These are phyloP conservation scores for Hypericum androsaemum DNA, from an alignment of 345 rosid species.

Conservation along the genomic window DNA sequence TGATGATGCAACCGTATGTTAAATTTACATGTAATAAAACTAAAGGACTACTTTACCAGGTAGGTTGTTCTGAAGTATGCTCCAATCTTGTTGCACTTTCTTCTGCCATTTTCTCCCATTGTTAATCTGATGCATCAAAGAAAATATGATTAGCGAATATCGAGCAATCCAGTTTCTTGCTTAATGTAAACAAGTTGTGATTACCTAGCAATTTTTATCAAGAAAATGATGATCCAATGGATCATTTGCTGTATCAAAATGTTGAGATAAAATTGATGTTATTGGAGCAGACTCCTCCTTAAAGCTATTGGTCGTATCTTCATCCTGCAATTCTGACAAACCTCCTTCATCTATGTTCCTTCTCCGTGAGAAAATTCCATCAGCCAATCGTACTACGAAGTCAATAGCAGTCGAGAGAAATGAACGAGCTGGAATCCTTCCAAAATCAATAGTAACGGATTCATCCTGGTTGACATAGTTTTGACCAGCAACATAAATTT, in stretches of 20 bases:
- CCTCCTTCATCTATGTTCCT: slow-evolving; percentile 36
- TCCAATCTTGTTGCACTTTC: slow-evolving; percentile 98
- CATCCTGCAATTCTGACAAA: slow-evolving; percentile 19
- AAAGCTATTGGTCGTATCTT: slow-evolving; percentile 17
- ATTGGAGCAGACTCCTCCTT: slow-evolving; percentile 24
- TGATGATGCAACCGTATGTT: background rate
- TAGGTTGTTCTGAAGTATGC: slow-evolving; percentile 87
- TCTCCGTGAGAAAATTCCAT: slow-evolving; percentile 71
- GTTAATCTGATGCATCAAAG: slow-evolving; percentile 38
- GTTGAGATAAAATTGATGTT: slow-evolving; percentile 27
- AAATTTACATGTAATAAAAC: background rate
- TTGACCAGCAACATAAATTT: slow-evolving; percentile 85
- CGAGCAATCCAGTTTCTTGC: too few relatives aligned
- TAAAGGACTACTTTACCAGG: slow-evolving; percentile 50
- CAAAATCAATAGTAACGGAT: slow-evolving; percentile 60
- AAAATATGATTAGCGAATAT: background rate
- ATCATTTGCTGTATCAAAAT: slow-evolving; percentile 63
- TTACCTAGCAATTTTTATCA: slow-evolving; percentile 58
- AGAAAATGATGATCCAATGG: slow-evolving; percentile 81
- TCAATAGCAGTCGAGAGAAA: slow-evolving; percentile 81
- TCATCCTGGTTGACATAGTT: slow-evolving; percentile 62
- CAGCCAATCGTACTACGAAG: slow-evolving; percentile 70
- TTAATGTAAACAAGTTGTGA: background rate
- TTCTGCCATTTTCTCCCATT: slow-evolving; percentile 78
- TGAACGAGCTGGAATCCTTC: slow-evolving; percentile 61